phyloP scores from a whole-genome alignment of 83 land plant genomes.

The Isoetes engelmannii region DNA sequence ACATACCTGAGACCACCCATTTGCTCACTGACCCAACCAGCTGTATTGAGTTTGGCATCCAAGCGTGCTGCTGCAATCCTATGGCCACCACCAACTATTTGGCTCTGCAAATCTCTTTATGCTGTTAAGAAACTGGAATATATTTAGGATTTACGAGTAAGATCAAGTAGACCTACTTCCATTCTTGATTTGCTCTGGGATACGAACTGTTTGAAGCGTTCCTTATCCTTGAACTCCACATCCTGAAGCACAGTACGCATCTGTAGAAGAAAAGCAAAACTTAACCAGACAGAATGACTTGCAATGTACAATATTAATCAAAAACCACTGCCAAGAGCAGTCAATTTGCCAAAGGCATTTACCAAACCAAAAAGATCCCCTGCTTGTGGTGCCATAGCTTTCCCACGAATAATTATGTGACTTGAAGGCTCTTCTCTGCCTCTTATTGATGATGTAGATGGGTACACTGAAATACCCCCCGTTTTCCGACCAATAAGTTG shows the following conservation, averaged over 20 bases:
- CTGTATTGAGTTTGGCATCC: conserved; percentile 89
- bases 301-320: too few species aligned
- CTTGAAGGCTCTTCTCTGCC: conserved; percentile 72
- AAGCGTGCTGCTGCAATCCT: conserved; percentile 86
- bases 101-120: conserved; percentile 44
- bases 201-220: conserved; percentile 96
- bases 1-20: conserved; percentile 94
- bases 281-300: too few species aligned
- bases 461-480: conserved; percentile 98
- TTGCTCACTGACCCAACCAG: conserved; percentile 95
- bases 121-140: not conserved
- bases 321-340: too few species aligned
- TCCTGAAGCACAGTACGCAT: conserved; percentile 79
- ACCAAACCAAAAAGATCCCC: conserved; percentile 84
- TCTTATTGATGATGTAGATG: conserved; percentile 75
- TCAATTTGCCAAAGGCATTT: not conserved
- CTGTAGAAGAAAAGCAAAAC: conserved; percentile 22
- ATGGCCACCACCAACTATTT: conserved; percentile 87
- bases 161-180: conserved; percentile 54
- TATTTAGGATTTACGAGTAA: not conserved
- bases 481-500: conserved; percentile 98
- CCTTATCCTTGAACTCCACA: conserved; percentile 79
- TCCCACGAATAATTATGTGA: conserved; percentile 75
- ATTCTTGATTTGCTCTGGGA: conserved; percentile 93
- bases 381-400: conserved; percentile 79